These are phyloP conservation scores for Salix exigua DNA, from an alignment of 345 rosid genomes.

Conservation along the genomic window DNA sequence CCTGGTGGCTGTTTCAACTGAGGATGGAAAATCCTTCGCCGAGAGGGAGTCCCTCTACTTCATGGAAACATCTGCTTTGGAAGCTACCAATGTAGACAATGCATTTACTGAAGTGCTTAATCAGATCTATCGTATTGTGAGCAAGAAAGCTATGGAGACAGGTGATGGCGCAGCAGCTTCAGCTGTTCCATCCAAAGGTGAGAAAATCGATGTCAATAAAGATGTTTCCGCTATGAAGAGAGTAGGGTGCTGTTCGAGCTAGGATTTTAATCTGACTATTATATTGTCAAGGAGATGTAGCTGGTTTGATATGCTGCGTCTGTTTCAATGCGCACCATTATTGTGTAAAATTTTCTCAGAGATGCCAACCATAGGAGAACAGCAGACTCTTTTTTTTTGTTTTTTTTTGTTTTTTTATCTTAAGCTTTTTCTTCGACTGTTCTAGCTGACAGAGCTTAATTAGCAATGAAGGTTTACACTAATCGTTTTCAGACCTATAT, in stretches of 20 bases:
- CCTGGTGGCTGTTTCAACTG: conserved; percentile 80
- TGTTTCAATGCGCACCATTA: conserved; percentile 16
- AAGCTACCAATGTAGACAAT: conserved; percentile 77
- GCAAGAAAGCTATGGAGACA: conserved; percentile 85
- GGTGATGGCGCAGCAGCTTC: conserved; percentile 49
- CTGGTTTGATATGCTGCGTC: conserved; percentile 25
- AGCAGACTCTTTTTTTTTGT: conserved; percentile 20
- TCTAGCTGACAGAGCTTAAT: conserved; percentile 16
- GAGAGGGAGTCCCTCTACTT: conserved; percentile 82
- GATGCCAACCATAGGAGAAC: conserved; percentile 24
- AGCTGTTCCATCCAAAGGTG: conserved; percentile 69
- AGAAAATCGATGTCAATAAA: conserved; percentile 71
- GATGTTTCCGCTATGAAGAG: conserved; percentile 93
- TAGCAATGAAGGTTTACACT: conserved; percentile 20
- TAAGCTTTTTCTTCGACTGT: conserved; percentile 13
- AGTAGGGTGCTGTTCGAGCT: conserved; percentile 84
- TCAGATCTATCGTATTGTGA: conserved; percentile 72
- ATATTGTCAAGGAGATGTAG: conserved; percentile 19
- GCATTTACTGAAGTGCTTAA: conserved; percentile 89
- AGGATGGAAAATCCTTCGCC: conserved; percentile 74
- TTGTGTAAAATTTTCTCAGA: conserved; percentile 38
- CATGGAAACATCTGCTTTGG: conserved; percentile 95
- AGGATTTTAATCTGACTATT: conserved; percentile 24
- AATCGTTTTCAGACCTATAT: conserved; percentile 4
- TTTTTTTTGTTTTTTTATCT: background rate